These are phyloP conservation scores for Suillus luteus DNA, from an alignment of 768 basidiomycete genomes.

Conservation along the genomic window DNA sequence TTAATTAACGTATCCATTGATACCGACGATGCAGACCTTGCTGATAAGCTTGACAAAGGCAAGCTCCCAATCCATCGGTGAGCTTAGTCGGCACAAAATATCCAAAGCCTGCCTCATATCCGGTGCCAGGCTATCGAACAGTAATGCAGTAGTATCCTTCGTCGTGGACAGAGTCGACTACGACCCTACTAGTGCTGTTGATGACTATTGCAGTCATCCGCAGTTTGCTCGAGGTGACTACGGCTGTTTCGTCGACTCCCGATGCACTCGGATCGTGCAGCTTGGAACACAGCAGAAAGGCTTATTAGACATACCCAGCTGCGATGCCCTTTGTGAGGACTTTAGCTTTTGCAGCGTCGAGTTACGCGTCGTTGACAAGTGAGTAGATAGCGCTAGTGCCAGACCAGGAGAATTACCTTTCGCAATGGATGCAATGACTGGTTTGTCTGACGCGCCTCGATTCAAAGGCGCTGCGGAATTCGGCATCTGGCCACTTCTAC, in stretches of 20 bases:
- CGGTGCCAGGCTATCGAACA: neutral
- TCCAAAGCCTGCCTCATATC: slow-evolving; percentile 1
- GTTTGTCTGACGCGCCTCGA: slow-evolving; percentile 63
- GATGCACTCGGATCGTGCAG: slow-evolving; percentile 75
- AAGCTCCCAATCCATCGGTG: slow-evolving; percentile 6
- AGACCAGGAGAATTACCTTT: neutral
- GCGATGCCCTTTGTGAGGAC: slow-evolving; percentile 51
- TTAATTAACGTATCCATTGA: slow-evolving; percentile 67
- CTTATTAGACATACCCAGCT: slow-evolving; percentile 54
- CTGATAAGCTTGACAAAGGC: neutral
- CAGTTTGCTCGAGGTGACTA: slow-evolving; percentile 66
- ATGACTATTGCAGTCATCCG: slow-evolving; percentile 46
- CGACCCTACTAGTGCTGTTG: slow-evolving; percentile 44
- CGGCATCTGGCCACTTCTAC: slow-evolving; percentile 65
- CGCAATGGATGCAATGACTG: slow-evolving; percentile 49
- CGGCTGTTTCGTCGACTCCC: slow-evolving; percentile 83
- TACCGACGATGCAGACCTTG: slow-evolving; percentile 39
- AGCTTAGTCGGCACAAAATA: neutral
- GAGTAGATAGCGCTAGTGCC: neutral
- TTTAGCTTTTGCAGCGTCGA: slow-evolving; percentile 2
- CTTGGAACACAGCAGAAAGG: slow-evolving; percentile 72
- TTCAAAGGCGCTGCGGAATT: slow-evolving; percentile 58
- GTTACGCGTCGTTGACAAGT: neutral
- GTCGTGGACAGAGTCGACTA: slow-evolving; percentile 76
- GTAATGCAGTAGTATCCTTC: slow-evolving; percentile 69